Percentiles rank a stretch among this genome's conserved stretches.
phyloP scores from a whole-genome alignment of 306 rosid species.

The Pueraria montana region DNA sequence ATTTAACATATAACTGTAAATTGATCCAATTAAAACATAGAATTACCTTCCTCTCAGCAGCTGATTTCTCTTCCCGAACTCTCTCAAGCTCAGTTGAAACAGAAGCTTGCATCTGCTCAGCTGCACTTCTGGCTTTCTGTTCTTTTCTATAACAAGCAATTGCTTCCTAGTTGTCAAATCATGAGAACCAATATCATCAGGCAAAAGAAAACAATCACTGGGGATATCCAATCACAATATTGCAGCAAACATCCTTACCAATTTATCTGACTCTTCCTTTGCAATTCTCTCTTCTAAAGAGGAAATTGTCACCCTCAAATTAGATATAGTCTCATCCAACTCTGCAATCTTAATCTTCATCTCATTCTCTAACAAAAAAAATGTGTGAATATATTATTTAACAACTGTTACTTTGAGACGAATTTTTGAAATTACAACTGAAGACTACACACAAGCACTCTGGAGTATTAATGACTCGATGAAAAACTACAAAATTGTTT shows the following conservation, averaged over 20 bases:
- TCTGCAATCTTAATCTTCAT: slow-evolving; percentile 70
- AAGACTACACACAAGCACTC: not conserved
- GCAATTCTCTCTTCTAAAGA: slow-evolving; percentile 70
- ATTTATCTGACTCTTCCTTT: slow-evolving; percentile 74
- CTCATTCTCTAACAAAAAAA: slow-evolving; percentile 68
- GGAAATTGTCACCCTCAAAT: slow-evolving; percentile 60
- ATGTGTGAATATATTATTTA: slow-evolving; percentile 19
- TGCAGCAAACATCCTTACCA: slow-evolving; percentile 62
- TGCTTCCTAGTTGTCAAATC: slow-evolving; percentile 69
- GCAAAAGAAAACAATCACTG: not conserved
- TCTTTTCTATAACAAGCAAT: slow-evolving; percentile 66
- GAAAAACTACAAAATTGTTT: not conserved
- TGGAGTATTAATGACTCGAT: not conserved
- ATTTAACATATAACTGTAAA: slow-evolving; percentile 8
- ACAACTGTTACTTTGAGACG: not conserved
- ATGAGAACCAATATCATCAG: slow-evolving; percentile 16
- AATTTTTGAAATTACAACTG: not conserved
- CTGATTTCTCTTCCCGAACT: slow-evolving; percentile 68
- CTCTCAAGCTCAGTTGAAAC: slow-evolving; percentile 73
- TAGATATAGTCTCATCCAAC: slow-evolving; percentile 55
- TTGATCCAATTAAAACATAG: not conserved
- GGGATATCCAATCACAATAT: slow-evolving; percentile 11
- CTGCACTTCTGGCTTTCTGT: slow-evolving; percentile 75
- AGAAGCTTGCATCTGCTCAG: slow-evolving; percentile 68
- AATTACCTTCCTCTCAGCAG: slow-evolving; percentile 76